Percentiles rank a stretch among this genome's conserved stretches.
Conservation (phyloP, 2,329 filamentous ascomycete genomes). For the Thielaviopsis ethacetica region DNA sequence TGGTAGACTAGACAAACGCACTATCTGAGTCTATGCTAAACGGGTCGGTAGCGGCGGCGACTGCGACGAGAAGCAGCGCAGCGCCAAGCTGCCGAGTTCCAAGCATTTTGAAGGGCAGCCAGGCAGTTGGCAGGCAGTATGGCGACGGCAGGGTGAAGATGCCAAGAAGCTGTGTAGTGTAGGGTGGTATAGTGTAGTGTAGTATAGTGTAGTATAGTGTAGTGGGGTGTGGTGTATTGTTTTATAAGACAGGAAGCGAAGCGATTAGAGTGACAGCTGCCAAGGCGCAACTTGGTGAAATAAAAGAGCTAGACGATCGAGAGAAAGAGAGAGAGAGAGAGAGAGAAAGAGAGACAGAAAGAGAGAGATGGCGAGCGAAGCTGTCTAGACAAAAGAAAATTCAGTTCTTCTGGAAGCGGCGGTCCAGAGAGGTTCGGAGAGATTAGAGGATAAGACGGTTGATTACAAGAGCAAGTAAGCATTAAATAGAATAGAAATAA, state of each 20-base stretch:
- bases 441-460: background rate
- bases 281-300: background rate
- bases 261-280: background rate
- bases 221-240: background rate
- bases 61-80: background rate
- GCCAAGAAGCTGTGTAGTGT: too few relatives aligned
- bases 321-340: too few relatives aligned
- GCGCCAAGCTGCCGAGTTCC: background rate
- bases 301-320: background rate
- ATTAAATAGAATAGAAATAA: background rate
- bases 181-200: too few relatives aligned
- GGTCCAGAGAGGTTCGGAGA: background rate
- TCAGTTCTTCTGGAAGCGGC: background rate
- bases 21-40: slow-evolving; percentile 5
- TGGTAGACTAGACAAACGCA: background rate
- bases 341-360: too few relatives aligned
- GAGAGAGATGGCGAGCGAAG: too few relatives aligned
- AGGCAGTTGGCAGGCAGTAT: background rate
- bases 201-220: too few relatives aligned
- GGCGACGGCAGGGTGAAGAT: background rate
- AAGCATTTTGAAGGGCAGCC: background rate
- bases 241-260: too few relatives aligned
- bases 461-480: background rate
- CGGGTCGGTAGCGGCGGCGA: background rate
- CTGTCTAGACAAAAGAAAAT: background rate